Evolutionary conservation across 805 yeast genomes (phyloP).

Genomic region (Barnettozyma populi): DNA sequence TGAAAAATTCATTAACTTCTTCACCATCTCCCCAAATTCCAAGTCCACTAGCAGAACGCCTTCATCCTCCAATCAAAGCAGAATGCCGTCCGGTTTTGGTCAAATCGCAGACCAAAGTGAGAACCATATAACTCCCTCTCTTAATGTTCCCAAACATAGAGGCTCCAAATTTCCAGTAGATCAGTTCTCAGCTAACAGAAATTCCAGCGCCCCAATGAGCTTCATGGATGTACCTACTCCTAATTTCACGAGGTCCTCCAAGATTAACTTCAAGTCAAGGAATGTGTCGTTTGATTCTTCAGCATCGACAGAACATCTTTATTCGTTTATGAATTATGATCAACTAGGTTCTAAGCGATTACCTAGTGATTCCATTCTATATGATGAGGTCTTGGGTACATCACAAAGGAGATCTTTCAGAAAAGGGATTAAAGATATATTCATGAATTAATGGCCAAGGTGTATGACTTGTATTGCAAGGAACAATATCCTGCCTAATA

Average conservation of each 20-base stretch:
- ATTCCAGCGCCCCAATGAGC: neutral
- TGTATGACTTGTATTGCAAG: too few relatives aligned
- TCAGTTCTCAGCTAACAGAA: neutral
- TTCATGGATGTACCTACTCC: neutral
- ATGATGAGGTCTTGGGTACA: neutral
- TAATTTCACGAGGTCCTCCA: neutral
- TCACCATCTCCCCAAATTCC: neutral
- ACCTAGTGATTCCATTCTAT: neutral
- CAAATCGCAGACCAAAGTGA: neutral
- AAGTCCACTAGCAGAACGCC: neutral
- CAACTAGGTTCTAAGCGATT: neutral
- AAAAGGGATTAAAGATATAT: neutral
- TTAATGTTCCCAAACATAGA: constrained; percentile 4
- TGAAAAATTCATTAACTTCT: neutral
- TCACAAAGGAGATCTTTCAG: neutral
- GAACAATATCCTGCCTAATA: too few relatives aligned
- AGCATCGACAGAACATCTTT: neutral
- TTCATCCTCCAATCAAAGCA: neutral
- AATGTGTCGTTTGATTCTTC: constrained; percentile 5
- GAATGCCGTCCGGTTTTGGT: neutral
- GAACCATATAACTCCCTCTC: neutral
- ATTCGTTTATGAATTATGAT: neutral
- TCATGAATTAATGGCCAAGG: neutral
- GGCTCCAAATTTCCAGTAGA: neutral
- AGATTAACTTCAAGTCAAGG: constrained; percentile 1